These are phyloP conservation scores for Suillus decipiens DNA, from an alignment of 768 basidiomycete genomes.

Conservation along the genomic window DNA sequence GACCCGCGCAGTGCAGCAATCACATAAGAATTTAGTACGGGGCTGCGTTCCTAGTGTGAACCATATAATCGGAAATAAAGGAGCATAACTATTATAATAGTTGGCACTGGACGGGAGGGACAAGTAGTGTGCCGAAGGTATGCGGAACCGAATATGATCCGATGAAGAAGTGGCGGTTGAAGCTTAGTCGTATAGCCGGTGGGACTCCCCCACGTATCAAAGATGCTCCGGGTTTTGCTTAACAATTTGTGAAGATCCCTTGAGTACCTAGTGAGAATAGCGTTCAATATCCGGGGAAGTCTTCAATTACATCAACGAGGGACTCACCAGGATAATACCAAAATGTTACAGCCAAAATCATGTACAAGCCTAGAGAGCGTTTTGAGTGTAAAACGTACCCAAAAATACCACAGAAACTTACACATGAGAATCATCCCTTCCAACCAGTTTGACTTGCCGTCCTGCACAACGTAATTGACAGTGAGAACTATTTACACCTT, in stretches of 20 bases:
- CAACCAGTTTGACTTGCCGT: conserved; percentile 90
- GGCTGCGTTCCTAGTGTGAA: not conserved
- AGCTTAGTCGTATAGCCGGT: not conserved
- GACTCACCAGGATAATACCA: conserved; percentile 54
- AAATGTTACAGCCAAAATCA: conserved; percentile 56
- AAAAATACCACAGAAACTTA: conserved; percentile 23
- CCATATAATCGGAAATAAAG: not conserved
- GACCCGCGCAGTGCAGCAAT: not conserved
- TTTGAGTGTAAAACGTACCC: not conserved
- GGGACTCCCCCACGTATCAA: too few species aligned
- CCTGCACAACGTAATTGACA: conserved; percentile 83
- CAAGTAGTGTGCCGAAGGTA: not conserved
- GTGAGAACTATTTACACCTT: conserved; percentile 56
- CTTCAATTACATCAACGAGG: too few species aligned
- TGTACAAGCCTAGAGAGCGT: conserved; percentile 45
- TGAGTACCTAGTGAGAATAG: not conserved
- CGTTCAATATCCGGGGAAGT: not conserved
- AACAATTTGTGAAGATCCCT: conserved; percentile 3
- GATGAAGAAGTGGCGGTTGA: not conserved
- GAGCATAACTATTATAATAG: not conserved
- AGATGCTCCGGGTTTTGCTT: not conserved
- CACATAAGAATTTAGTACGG: not conserved
- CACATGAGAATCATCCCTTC: conserved; percentile 81
- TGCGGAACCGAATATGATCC: not conserved
- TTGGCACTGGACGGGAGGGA: not conserved